Evolutionary conservation across 805 yeast genomes (phyloP).

Genomic region (Starmerella floricola): DNA sequence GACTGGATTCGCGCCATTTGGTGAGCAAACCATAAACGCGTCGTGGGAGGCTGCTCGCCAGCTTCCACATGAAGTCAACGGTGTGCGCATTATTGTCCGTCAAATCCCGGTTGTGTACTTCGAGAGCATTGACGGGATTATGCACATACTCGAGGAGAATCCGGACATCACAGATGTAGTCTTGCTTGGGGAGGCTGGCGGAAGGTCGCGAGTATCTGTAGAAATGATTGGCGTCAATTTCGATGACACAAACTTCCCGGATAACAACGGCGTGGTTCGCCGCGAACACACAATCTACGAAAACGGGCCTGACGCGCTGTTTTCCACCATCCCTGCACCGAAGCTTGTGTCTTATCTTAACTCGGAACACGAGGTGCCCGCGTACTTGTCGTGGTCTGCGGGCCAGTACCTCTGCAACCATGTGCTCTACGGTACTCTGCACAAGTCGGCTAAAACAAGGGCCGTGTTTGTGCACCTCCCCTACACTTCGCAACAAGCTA

Average conservation of each 20-base stretch:
- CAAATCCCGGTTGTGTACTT: conserved; percentile 16
- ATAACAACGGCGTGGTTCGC: conserved; percentile 12
- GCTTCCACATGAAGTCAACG: conserved; percentile 9
- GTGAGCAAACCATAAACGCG: conserved; percentile 15
- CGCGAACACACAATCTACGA: conserved; percentile 2
- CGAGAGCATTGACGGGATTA: conserved; percentile 8
- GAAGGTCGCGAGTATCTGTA: conserved; percentile 8
- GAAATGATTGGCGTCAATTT: conserved; percentile 19
- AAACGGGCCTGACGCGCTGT: conserved; percentile 14
- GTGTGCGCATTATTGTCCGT: conserved; percentile 1
- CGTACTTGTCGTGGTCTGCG: conserved; percentile 16
- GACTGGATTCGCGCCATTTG: conserved; percentile 20
- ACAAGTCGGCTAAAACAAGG: conserved; percentile 1
- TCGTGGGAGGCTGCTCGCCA: conserved; percentile 16
- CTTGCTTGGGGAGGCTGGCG: conserved; percentile 19
- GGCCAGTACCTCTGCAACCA: conserved; percentile 21
- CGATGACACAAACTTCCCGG: conserved; percentile 15
- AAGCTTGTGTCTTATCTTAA: conserved; percentile 6
- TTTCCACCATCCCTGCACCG: conserved; percentile 14
- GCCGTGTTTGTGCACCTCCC: conserved; percentile 21
- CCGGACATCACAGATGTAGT: conserved; percentile 13
- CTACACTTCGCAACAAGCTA: conserved; percentile 11
- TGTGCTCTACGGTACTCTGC: conserved; percentile 13
- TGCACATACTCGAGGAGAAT: conserved; percentile 7
- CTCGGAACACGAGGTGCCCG: conserved; percentile 6